Base-by-base conservation (phyloP, 768 basidiomycete genomes). In the Pleurotus giganteus region DNA sequence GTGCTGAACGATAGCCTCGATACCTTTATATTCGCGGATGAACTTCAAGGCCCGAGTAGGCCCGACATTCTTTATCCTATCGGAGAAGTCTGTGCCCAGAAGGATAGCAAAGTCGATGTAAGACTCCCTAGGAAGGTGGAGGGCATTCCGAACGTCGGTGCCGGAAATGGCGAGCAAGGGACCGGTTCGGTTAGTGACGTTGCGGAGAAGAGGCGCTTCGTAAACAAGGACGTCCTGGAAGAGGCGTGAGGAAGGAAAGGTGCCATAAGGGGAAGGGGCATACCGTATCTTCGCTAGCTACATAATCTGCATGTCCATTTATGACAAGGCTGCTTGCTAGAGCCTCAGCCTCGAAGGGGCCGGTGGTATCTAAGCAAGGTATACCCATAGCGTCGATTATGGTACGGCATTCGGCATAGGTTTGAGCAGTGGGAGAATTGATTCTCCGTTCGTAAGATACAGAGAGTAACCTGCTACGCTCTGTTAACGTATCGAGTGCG, bases 281-380 rank as follows among this genome's bases (percentile, higher is more conserved):
- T 65, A 89, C 88, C 21, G 90, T 91, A 66, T 97, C 94, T 71
- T 97, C 94, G 59, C 89, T 95, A 3, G 83, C 90, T 17, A 96
- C 94, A 63, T 82, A 94, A 69, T 97, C 93, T 0, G 91, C 94
- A 42, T 77, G 64, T 2, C 94, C 94, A 26, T 80, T 72, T 13
- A 84, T 62, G 9, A 91, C 92, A 34, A 96, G 74, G 6, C 88
- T 79, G 4, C 89, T 82, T 0, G 93, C 94, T 29, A 96, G 70
- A 0, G 89, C 92, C 68, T 97, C 94, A 1, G 88, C 94, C 66
- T 97, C 94, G 54, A 80, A 85, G 0, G 86, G 80, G 0, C 85
- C 86, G 0, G 74, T 72, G 7, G 86, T 72, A 15, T 89, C 82
- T 27, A 95, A 66, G 61, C 85, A 88, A 0, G 87, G 86, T 2